These are phyloP conservation scores for Podospora pseudopauciseta DNA, from an alignment of 495 filamentous ascomycete genomes.

Conservation along the genomic window DNA sequence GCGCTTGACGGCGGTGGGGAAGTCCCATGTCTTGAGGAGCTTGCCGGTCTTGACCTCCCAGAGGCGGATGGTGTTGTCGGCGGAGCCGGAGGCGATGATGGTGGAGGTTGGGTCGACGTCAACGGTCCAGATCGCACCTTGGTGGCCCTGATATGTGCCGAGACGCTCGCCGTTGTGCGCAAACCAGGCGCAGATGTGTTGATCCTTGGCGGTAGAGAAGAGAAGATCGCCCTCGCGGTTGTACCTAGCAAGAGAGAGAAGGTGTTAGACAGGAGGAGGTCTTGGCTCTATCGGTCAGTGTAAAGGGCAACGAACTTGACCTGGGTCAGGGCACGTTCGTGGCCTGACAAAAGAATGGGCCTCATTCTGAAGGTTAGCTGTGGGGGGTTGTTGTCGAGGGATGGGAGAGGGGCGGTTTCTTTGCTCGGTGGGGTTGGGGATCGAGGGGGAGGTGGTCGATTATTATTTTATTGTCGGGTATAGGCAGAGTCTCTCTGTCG, in stretches of 20 bases:
- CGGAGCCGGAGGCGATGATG: slow-evolving; percentile 88
- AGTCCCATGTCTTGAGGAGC: slow-evolving; percentile 93
- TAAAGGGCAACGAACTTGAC: slow-evolving; percentile 65
- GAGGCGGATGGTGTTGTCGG: slow-evolving; percentile 95
- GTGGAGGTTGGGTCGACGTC: slow-evolving; percentile 94
- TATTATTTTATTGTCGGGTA: slow-evolving; percentile 7
- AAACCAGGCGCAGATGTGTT: slow-evolving; percentile 92
- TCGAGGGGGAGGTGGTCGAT: not conserved
- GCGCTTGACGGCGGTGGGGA: slow-evolving; percentile 90
- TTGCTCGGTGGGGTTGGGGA: not conserved
- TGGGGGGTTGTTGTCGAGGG: not conserved
- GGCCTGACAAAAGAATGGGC: slow-evolving; percentile 90
- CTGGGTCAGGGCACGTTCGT: slow-evolving; percentile 98
- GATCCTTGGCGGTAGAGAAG: slow-evolving; percentile 97
- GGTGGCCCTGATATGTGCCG: slow-evolving; percentile 93
- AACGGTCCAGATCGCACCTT: slow-evolving; percentile 97
- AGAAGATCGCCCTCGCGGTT: slow-evolving; percentile 95
- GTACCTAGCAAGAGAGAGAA: slow-evolving; percentile 52
- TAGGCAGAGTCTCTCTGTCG: slow-evolving; percentile 11
- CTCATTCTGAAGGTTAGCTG: slow-evolving; percentile 62
- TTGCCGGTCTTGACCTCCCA: slow-evolving; percentile 96
- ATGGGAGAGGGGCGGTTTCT: not conserved
- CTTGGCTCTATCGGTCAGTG: not conserved
- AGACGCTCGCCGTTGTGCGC: slow-evolving; percentile 91
- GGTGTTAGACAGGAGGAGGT: slow-evolving; percentile 23